phyloP scores from a whole-genome alignment of 1,139 yeast genomes.

The Blastobotrys indianensis region DNA sequence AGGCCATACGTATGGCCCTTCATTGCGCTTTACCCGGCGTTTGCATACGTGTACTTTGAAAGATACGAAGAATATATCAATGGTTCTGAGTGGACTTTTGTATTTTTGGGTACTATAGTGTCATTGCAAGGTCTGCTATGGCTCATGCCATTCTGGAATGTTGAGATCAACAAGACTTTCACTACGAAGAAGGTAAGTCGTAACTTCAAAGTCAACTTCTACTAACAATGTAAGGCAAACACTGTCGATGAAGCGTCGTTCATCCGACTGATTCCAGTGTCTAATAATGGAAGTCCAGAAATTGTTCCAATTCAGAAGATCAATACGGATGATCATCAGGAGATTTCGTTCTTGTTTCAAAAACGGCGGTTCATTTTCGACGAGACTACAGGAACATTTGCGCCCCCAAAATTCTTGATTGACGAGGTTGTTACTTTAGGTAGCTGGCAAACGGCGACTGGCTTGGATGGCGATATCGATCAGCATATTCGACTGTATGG shows the following conservation, averaged over 20 bases:
- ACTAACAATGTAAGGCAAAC: constrained; percentile 27
- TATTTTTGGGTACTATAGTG: constrained; percentile 66
- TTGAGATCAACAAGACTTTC: constrained; percentile 63
- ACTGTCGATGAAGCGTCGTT: constrained; percentile 58
- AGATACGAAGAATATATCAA: constrained; percentile 77
- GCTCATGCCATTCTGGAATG: constrained; percentile 96
- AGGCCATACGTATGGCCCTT: constrained; percentile 89
- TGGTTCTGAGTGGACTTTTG: constrained; percentile 81
- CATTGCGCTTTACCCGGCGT: constrained; percentile 68
- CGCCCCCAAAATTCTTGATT: constrained; percentile 76
- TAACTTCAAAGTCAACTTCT: constrained; percentile 1
- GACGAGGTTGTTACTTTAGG: constrained; percentile 55
- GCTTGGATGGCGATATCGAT: constrained; percentile 48
- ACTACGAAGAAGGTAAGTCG: constrained; percentile 45
- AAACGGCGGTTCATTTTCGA: constrained; percentile 84
- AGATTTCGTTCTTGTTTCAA: constrained; percentile 76
- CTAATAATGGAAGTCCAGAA: constrained; percentile 82
- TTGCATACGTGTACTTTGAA: constrained; percentile 56
- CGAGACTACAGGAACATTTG: constrained; percentile 47
- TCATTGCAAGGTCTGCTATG: constrained; percentile 71
- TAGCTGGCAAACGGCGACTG: constrained; percentile 55
- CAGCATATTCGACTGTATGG: constrained; percentile 65
- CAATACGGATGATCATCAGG: constrained; percentile 51
- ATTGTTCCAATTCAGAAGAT: constrained; percentile 62
- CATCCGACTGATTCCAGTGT: constrained; percentile 72